Conservation (phyloP, 108 stramenopile genomes). For the Fragilaria crotonensis region DNA sequence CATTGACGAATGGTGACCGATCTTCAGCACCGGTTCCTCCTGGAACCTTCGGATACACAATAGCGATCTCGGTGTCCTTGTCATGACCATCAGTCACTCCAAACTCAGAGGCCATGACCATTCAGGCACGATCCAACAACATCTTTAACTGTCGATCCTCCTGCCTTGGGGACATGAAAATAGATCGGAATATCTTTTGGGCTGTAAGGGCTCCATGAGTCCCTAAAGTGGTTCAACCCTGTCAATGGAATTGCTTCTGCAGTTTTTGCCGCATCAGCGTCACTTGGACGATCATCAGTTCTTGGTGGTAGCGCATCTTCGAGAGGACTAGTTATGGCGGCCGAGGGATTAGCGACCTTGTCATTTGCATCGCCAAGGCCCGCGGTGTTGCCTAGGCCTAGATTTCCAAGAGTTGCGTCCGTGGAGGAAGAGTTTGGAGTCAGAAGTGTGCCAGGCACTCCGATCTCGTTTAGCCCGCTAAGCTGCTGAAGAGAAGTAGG, state of each 20-base stretch:
- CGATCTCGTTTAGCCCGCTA: too few species aligned
- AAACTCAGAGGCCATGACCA: conserved; percentile 45
- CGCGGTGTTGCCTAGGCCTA: background rate
- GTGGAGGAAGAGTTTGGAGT: too few species aligned
- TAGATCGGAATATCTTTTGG: conserved; percentile 36
- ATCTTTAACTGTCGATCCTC: conserved; percentile 45
- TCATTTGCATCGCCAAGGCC: background rate
- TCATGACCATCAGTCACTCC: conserved; percentile 52
- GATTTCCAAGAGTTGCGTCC: background rate
- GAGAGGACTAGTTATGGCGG: background rate
- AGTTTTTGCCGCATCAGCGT: background rate
- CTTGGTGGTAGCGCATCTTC: too few species aligned
- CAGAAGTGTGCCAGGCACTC: too few species aligned
- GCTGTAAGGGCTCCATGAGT: conserved; percentile 42
- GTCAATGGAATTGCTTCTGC: background rate
- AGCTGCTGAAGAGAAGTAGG: too few species aligned
- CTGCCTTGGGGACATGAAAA: conserved; percentile 50
- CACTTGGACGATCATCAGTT: too few species aligned
- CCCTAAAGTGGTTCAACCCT: conserved; percentile 26
- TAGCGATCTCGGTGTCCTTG: conserved; percentile 35
- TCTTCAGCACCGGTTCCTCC: conserved; percentile 35
- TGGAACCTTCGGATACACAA: conserved; percentile 34
- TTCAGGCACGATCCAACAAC: conserved; percentile 40
- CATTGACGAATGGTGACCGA: conserved; percentile 48
- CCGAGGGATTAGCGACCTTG: background rate